Conservation (phyloP, 768 basidiomycete species). For the Cyathus striatus region DNA sequence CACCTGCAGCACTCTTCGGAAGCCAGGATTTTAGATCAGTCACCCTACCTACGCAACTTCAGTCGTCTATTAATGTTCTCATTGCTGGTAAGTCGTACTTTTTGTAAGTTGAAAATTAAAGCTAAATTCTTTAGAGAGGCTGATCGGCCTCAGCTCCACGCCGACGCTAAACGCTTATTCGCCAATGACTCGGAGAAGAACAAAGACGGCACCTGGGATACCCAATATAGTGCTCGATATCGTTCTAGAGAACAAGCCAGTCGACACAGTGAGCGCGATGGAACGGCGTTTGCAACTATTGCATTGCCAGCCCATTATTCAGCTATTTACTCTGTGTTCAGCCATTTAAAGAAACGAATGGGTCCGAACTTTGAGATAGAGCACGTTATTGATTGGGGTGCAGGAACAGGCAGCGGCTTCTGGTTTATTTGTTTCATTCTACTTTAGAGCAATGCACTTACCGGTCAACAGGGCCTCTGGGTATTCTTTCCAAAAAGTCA, state of each 20-base stretch:
- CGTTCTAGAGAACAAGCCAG: slow-evolving; percentile 52
- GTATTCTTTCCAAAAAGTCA: slow-evolving; percentile 54
- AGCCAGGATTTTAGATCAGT: slow-evolving; percentile 69
- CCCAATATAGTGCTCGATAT: slow-evolving; percentile 53
- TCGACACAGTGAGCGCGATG: slow-evolving; percentile 64
- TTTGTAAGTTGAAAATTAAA: too few relatives aligned
- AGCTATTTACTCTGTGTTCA: slow-evolving; percentile 70
- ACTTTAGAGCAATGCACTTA: slow-evolving; percentile 2
- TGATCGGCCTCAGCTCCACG: slow-evolving; percentile 60
- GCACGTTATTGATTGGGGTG: slow-evolving; percentile 78
- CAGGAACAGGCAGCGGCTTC: slow-evolving; percentile 76
- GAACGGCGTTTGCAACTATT: slow-evolving; percentile 79
- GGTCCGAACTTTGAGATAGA: slow-evolving; percentile 57
- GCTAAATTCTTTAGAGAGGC: too few relatives aligned
- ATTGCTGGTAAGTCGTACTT: slow-evolving; percentile 61
- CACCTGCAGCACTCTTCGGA: slow-evolving; percentile 80
- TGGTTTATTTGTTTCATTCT: slow-evolving; percentile 46
- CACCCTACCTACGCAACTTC: slow-evolving; percentile 67
- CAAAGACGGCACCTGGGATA: slow-evolving; percentile 43
- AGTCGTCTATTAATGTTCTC: slow-evolving; percentile 56
- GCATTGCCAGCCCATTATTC: slow-evolving; percentile 86
- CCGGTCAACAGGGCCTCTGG: slow-evolving; percentile 55
- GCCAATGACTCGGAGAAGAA: slow-evolving; percentile 21
- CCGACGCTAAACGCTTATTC: slow-evolving; percentile 72
- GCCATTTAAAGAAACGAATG: slow-evolving; percentile 59